phyloP scores from a whole-genome alignment of 495 filamentous ascomycete genomes.

The Neurospora pannonica region DNA sequence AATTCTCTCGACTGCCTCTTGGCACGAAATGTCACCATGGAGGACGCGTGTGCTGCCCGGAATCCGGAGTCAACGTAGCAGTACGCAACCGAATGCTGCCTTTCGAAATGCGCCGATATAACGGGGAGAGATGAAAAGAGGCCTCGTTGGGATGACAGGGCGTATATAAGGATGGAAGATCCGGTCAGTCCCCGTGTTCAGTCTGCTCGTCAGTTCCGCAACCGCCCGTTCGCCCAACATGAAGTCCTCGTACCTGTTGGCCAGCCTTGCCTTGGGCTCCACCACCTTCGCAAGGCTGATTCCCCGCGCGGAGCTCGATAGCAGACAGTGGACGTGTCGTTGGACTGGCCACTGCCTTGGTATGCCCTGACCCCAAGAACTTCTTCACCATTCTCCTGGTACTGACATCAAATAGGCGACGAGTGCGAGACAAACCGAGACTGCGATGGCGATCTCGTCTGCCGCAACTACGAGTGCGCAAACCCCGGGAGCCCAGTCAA shows the following conservation, averaged over 20 bases:
- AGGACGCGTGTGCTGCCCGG: background rate
- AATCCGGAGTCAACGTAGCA: background rate
- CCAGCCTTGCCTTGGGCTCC: background rate
- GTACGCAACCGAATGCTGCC: background rate
- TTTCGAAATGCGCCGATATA: background rate
- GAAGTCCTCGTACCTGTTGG: background rate
- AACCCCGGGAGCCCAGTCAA: background rate
- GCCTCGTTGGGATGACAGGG: background rate
- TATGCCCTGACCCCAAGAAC: background rate
- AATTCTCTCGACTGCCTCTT: background rate
- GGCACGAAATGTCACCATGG: background rate
- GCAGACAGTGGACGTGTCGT: slow-evolving; percentile 1
- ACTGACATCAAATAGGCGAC: slow-evolving; percentile 12
- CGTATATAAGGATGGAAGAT: background rate
- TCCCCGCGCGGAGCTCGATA: background rate
- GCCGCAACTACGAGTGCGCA: slow-evolving; percentile 8
- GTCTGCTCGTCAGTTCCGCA: background rate
- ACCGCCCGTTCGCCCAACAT: background rate
- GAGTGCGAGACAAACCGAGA: slow-evolving; percentile 12
- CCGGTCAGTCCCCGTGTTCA: background rate
- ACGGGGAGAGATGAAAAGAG: background rate
- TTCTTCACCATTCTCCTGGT: background rate
- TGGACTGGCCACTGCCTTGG: slow-evolving; percentile 21
- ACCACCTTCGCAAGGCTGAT: background rate
- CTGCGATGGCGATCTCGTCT: slow-evolving; percentile 14